phyloP scores from a whole-genome alignment of 2,329 filamentous ascomycete species.

The Cladosporium sp. region DNA sequence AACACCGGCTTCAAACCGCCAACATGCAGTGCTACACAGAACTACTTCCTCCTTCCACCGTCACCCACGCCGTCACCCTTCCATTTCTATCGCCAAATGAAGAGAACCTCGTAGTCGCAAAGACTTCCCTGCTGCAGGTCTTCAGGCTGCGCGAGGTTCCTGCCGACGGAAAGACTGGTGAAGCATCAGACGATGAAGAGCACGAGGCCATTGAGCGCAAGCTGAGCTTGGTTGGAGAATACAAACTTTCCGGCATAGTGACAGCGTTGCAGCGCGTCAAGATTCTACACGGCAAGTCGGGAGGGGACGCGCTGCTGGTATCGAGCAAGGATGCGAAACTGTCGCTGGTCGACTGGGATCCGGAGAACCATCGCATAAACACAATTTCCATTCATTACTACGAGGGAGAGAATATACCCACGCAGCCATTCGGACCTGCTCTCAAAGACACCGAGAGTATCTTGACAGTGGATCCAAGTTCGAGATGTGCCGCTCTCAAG shows the following conservation, averaged over 20 bases:
- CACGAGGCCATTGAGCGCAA: conserved; percentile 47
- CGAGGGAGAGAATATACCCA: conserved; percentile 74
- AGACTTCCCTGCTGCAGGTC: conserved; percentile 88
- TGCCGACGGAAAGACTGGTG: background rate
- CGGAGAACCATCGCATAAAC: conserved; percentile 72
- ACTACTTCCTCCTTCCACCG: conserved; percentile 88
- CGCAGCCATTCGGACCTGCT: conserved; percentile 71
- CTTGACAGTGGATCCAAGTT: conserved; percentile 84
- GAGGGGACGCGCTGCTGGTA: conserved; percentile 79
- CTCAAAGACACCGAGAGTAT: conserved; percentile 76
- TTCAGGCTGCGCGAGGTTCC: conserved; percentile 55
- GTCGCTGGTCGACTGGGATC: conserved; percentile 91
- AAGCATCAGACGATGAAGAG: background rate
- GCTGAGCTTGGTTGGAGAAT: conserved; percentile 82
- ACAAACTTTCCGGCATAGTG: conserved; percentile 78
- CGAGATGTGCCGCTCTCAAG: conserved; percentile 89
- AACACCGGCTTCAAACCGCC: background rate
- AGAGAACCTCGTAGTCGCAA: conserved; percentile 86
- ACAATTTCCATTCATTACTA: conserved; percentile 98
- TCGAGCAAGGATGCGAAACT: conserved; percentile 90
- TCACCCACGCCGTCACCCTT: conserved; percentile 80
- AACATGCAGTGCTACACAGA: conserved; percentile 97
- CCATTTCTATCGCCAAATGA: conserved; percentile 74
- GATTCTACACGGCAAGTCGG: conserved; percentile 69
- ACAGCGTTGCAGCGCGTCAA: conserved; percentile 80